phyloP scores from a whole-genome alignment of 768 basidiomycete genomes.

The Lyophyllum shimeji region DNA sequence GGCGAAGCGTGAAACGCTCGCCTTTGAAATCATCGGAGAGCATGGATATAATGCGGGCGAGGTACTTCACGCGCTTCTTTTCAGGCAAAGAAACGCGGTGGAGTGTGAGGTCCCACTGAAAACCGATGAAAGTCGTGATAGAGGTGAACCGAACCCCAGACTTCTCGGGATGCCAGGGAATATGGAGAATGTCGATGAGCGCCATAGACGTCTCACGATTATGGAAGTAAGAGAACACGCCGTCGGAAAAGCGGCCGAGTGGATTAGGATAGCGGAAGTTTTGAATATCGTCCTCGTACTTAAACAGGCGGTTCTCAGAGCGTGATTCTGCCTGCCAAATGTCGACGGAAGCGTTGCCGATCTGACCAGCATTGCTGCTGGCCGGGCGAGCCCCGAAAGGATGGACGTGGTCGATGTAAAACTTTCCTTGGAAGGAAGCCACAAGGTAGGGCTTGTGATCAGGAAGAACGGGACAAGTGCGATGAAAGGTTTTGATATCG shows the following conservation, averaged over 20 bases:
- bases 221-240: slow-evolving; percentile 18
- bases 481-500: slow-evolving; percentile 28
- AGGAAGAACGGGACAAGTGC: slow-evolving; percentile 25
- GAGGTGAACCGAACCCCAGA: slow-evolving; percentile 24
- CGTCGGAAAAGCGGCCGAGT: not conserved
- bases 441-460: slow-evolving; percentile 23
- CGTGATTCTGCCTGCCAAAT: slow-evolving; percentile 22
- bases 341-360: slow-evolving; percentile 23
- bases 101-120: slow-evolving; percentile 29
- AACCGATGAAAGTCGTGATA: slow-evolving; percentile 28
- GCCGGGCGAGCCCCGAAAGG: slow-evolving; percentile 26
- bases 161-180: slow-evolving; percentile 12
- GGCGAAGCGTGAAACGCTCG: slow-evolving; percentile 14
- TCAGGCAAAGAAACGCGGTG: slow-evolving; percentile 28
- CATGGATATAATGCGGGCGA: slow-evolving; percentile 6
- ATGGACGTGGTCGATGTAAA: slow-evolving; percentile 15
- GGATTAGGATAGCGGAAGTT: slow-evolving; percentile 20
- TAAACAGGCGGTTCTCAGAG: slow-evolving; percentile 6
- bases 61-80: slow-evolving; percentile 28
- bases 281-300: slow-evolving; percentile 31
- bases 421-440: slow-evolving; percentile 11
- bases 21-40: not conserved
- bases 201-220: slow-evolving; percentile 12
- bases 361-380: slow-evolving; percentile 21
- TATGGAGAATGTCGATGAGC: slow-evolving; percentile 10